Evolutionary conservation across 2,329 filamentous ascomycete species (phyloP), one percentile per base, ranked within the genome.

Genomic region (Byssochlamys sp.): DNA sequence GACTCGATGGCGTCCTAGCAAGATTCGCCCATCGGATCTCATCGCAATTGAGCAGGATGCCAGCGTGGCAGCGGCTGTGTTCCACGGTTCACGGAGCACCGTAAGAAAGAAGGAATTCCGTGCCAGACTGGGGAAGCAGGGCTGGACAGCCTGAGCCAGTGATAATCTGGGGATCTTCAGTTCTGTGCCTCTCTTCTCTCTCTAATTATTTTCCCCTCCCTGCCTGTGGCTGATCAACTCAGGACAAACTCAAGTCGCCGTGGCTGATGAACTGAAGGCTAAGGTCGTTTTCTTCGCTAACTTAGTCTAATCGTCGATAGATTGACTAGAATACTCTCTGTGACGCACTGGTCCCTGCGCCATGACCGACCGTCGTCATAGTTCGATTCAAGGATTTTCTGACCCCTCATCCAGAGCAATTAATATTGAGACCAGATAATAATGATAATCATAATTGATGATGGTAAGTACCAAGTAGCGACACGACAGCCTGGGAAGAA

Each of bases 21-120:
- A 56, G 48, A 26, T 55, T 55, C 48, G 57, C 29, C 56, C 54
- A 60, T 60, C 59, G 57, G 59, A 59, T 50, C 58, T 60, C 60
- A 61, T 58, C 35, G 35, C 35, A 45, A 45, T 45, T n/a, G 53
- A 59, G 56, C 61, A 58, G 53, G 53, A 58, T 58, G 58, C 53
- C 61, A 57, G 57, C 57, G 63, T 69, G 66, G 65, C 66, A 67
- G 59, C 60, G 57, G 56, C 51, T 58, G 58, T 58, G 49, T 26
- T 51, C 49, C 49, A 51, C 27, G 24, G 49, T 51, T 51, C 49
- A 26, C 49, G 10, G 49, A 24, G 49, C 10, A 51, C 6, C 25
- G 49, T 24, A 51, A 24, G 49, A 51, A 28, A 24, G 49, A 28
- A 7, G 24, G 5, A 28, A 26, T n/a, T 51, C 49, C 11, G 27